Percentiles rank a stretch among this genome's conserved stretches.
These are phyloP conservation scores for Ceratobasidium sp. DNA, from an alignment of 1,284 basidiomycete genomes.

Conservation along the genomic window DNA sequence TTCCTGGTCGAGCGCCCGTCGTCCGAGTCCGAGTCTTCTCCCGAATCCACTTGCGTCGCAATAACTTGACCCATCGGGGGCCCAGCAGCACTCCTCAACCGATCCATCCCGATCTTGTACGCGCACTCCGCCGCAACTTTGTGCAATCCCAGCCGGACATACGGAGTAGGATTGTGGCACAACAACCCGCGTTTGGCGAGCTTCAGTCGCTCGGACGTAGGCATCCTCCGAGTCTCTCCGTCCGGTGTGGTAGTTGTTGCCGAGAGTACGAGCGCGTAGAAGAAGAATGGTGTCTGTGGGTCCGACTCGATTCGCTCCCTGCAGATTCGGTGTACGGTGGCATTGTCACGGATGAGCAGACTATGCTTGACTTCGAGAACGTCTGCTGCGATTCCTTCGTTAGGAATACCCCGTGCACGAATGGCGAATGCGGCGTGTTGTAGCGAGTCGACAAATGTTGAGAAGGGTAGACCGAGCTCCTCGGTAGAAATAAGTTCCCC, in stretches of 20 bases:
- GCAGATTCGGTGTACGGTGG: constrained; percentile 21
- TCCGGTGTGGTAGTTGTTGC: constrained; percentile 12
- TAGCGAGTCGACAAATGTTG: constrained; percentile 30
- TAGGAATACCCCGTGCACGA: constrained; percentile 18
- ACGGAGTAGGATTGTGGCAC: constrained; percentile 6
- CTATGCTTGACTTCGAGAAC: constrained; percentile 21
- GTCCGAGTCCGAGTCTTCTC: constrained; percentile 3
- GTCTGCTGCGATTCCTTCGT: constrained; percentile 23
- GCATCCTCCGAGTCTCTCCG: constrained; percentile 2
- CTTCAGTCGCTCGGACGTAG: constrained; percentile 34
- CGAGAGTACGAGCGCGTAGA: constrained; percentile 23
- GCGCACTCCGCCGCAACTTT: constrained; percentile 37
- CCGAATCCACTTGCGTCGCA: neutral
- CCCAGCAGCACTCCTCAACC: constrained; percentile 10
- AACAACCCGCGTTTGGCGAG: constrained; percentile 28
- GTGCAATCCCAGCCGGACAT: constrained; percentile 33
- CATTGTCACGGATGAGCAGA: constrained; percentile 10
- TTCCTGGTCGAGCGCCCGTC: constrained; percentile 17
- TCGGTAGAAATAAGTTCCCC: constrained; percentile 25
- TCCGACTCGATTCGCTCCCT: constrained; percentile 29
- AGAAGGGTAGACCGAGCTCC: constrained; percentile 29
- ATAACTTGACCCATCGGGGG: constrained; percentile 19
- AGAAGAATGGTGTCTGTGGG: constrained; percentile 20
- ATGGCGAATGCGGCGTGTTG: constrained; percentile 25
- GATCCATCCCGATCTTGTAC: constrained; percentile 26